Evolutionary conservation across 2,329 filamentous ascomycete species (phyloP).

Genomic region (Ustulina deusta): DNA sequence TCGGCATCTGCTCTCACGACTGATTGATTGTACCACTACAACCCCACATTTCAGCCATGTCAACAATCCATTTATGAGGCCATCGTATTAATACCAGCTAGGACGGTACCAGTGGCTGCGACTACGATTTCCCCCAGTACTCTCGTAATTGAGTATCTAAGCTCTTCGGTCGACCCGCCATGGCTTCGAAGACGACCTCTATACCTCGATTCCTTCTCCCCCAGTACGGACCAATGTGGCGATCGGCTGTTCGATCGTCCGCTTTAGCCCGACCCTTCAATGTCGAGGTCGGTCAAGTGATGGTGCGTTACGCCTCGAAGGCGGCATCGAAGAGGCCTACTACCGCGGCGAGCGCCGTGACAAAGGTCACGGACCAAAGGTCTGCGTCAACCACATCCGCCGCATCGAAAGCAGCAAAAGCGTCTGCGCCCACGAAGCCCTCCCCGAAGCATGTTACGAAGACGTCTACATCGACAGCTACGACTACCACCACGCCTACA

Average conservation of each 20-base stretch:
- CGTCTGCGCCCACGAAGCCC: constrained; percentile 45
- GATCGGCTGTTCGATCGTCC: constrained; percentile 51
- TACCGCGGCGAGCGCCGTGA: constrained; percentile 44
- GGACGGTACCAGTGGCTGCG: neutral
- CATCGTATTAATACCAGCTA: constrained; percentile 25
- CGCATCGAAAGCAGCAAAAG: constrained; percentile 40
- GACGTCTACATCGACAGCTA: constrained; percentile 22
- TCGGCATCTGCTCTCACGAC: neutral
- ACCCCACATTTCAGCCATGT: constrained; percentile 31
- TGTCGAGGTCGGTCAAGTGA: constrained; percentile 47
- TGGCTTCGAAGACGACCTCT: constrained; percentile 61
- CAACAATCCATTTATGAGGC: constrained; percentile 17
- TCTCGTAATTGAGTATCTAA: constrained; percentile 23
- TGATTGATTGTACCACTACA: neutral
- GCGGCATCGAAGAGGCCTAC: constrained; percentile 45
- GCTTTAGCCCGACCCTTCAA: constrained; percentile 47
- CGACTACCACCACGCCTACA: constrained; percentile 29
- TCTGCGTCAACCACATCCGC: constrained; percentile 40
- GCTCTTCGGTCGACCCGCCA: constrained; percentile 33
- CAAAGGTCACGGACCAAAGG: constrained; percentile 29
- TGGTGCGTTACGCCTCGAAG: constrained; percentile 54
- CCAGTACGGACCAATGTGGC: constrained; percentile 69
- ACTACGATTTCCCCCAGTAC: neutral
- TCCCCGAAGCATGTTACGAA: constrained; percentile 34
- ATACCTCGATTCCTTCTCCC: constrained; percentile 78